Base-by-base conservation (phyloP, 2,329 filamentous ascomycete species). In the Talaromyces pinophilus region DNA sequence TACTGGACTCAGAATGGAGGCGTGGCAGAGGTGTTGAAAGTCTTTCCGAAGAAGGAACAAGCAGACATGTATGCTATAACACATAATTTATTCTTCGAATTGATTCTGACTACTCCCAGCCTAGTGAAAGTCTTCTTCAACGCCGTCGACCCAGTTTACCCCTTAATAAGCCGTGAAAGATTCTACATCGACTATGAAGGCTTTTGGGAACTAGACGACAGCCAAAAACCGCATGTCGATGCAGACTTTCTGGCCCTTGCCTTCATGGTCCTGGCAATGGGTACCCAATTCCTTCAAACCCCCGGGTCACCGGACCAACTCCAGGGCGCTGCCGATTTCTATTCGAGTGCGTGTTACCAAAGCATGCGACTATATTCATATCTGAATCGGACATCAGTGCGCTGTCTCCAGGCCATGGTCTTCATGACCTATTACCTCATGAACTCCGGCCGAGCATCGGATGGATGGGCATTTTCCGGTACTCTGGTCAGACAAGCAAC, bases 201-300 rank as follows among this genome's bases (percentile, higher is more conserved):
- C 30, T 67, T 67, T 44, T 67, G 66, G 66, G 63, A 46, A 25
- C 35, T 67, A 6, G 63, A 67, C 19, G 48, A 63, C 22, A 22
- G 17, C 11, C 38, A 44, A 28, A 67, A 60, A 25, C 6, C 19
- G 11, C 38, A 65, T 11, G 66, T 67, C 11, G 66, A 67, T 10
- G 30, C 48, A 1, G 66, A 67, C 28, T 67, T 67, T 54, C 59
- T 67, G 13, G 66, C 63, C 5, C 66, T 67, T n/a, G 59, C 64
- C 52, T 67, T 67, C 44, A 67, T 67, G 38, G n/a, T 67, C 19
- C 52, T 67, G 22, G 66, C 66, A 8, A 67, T 67, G 66, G 66
- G 66, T 5, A 67, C 66, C 3, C 63, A 65, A n/a, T 67, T 67
- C 48, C 28, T 67, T n/a, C 50, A 59, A 35, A 42, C 19, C 5